Base-by-base conservation (phyloP, 345 rosid genomes). In the Punica granatum region DNA sequence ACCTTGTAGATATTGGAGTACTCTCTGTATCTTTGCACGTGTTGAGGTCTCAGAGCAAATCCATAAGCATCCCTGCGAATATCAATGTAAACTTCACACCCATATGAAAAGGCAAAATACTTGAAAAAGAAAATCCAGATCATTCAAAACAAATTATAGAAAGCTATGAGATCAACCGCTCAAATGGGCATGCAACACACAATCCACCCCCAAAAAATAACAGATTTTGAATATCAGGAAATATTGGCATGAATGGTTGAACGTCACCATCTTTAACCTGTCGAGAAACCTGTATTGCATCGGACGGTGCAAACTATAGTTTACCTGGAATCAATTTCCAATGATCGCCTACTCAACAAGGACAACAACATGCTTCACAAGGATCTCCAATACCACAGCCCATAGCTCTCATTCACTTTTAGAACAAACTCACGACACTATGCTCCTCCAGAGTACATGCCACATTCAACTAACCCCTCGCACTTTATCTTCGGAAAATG, bases 21-120 rank as follows among this genome's bases (percentile, higher is more conserved):
- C 72, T 91, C 87, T 76, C 80, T 80, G 73, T 89, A 91, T 83
- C 83, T 81, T 70, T 89, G 88, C 48, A 86, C 36, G 80, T 89
- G 96, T 75, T 94, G 99, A 78, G 97, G 99, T 79, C 99, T 91
- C 86, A 94, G 74, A 77, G 88, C 84, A 83, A 94, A 94, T 74
- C 99, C 99, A 80, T 86, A 89, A 39, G 89, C 76, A 60, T 94
- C 99, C 87, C 99, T 94, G 75, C 46, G 4, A n/a, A 72, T 8
- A 66, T 12, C 5, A 67, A 48, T 32, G 18, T 34, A 30, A 12
- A 39, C 10, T 0, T 51, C 6, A 12, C 21, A n/a, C 58, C 7
- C 30, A 51, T 2, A 6, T n/a, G 58, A 28, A 51, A n/a, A n/a
- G 8, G n/a, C 4, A 51, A 51, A 7, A n/a, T n/a, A 11, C 21